phyloP scores from a whole-genome alignment of 345 rosid species.

The Populus tremula region DNA sequence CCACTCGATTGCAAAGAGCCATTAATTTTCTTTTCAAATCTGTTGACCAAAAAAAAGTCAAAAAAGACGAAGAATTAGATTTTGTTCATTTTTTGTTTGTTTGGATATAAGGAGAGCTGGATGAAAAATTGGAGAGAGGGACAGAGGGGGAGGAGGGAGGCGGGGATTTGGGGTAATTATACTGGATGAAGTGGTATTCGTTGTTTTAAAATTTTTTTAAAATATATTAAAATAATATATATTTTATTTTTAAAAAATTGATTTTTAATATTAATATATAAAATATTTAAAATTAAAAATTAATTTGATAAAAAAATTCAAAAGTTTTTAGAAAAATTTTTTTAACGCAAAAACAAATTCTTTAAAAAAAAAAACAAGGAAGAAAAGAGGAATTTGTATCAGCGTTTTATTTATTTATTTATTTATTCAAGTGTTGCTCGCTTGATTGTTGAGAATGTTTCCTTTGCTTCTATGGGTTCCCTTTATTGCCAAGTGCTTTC shows the following conservation, averaged over 20 bases:
- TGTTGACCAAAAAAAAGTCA: not conserved
- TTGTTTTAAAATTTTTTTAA: too few species aligned
- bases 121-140: not conserved
- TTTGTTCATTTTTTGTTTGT: not conserved
- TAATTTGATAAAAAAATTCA: too few species aligned
- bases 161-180: not conserved
- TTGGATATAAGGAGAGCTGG: not conserved
- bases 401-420: not conserved
- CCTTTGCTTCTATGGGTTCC: not conserved
- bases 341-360: too few species aligned
- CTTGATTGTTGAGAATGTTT: not conserved
- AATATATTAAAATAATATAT: too few species aligned
- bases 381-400: not conserved
- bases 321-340: too few species aligned
- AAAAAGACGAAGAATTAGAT: not conserved
- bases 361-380: too few species aligned
- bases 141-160: not conserved
- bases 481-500: not conserved
- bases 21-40: conserved; percentile 23
- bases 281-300: too few species aligned
- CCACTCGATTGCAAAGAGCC: conserved; percentile 48
- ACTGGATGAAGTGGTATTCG: too few species aligned
- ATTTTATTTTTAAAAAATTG: too few species aligned
- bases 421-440: not conserved
- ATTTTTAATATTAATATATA: too few species aligned